A percentile compares a stretch with the other conserved stretches of the same genome.
These are phyloP conservation scores for Aspergillus tanneri DNA, from an alignment of 2,329 filamentous ascomycete species.

Conservation along the genomic window DNA sequence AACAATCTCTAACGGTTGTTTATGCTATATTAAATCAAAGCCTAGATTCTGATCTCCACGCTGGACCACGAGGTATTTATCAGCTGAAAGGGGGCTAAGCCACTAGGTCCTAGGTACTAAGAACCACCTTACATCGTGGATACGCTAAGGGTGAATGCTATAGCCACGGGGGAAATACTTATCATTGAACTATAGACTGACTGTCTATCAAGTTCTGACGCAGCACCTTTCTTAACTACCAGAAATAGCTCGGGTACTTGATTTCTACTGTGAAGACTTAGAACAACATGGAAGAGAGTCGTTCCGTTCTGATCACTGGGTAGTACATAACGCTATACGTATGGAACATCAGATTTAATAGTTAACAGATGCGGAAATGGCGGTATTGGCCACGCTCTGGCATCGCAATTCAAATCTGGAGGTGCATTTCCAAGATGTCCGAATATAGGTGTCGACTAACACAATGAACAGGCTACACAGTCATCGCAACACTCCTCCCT, in stretches of 20 bases:
- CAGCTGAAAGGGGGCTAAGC: background rate
- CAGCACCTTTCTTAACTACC: background rate
- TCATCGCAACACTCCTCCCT: background rate
- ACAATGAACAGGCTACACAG: background rate
- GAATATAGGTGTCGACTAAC: background rate
- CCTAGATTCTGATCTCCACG: background rate
- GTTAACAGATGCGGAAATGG: constrained; percentile 1
- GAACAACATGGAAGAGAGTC: background rate
- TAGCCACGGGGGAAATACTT: background rate
- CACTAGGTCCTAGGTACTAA: too few species aligned
- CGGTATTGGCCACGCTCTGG: constrained; percentile 9
- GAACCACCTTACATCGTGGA: too few species aligned
- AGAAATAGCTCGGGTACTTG: background rate
- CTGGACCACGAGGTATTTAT: too few species aligned
- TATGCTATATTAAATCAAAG: too few species aligned
- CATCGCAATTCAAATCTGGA: background rate
- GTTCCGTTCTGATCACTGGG: constrained; percentile 2
- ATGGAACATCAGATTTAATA: background rate
- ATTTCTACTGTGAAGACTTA: background rate
- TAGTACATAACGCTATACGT: background rate
- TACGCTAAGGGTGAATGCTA: too few species aligned
- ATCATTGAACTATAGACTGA: background rate
- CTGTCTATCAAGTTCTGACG: background rate
- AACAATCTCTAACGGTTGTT: too few species aligned
- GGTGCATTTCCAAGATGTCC: background rate